A percentile compares a stretch with the other conserved stretches of the same genome.
phyloP scores from a whole-genome alignment of 192 early-diverging fungal species.

The Gamsiella multidivaricata region DNA sequence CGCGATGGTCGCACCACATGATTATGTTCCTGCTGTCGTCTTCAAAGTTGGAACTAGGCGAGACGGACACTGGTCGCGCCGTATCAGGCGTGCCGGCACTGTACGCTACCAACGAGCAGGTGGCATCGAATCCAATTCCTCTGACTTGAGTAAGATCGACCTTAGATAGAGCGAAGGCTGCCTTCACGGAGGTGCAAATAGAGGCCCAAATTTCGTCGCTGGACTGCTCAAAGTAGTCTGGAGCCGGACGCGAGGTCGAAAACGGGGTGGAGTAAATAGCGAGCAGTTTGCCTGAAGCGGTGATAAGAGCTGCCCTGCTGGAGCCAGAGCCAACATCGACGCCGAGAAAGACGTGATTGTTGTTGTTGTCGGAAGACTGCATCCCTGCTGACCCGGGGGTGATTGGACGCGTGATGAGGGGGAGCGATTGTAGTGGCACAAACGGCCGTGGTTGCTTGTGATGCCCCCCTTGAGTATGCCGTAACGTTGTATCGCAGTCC shows the following conservation, averaged over 20 bases:
- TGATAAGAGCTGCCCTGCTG: slow-evolving; percentile 64
- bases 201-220: slow-evolving; percentile 75
- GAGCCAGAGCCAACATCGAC: slow-evolving; percentile 59
- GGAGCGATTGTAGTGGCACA: background rate
- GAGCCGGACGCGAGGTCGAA: slow-evolving; percentile 55
- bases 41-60: slow-evolving; percentile 54
- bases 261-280: slow-evolving; percentile 60
- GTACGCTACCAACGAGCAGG: slow-evolving; percentile 76
- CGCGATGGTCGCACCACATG: slow-evolving; percentile 82
- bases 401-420: background rate
- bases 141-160: slow-evolving; percentile 54
- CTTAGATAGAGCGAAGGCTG: slow-evolving; percentile 43
- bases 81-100: slow-evolving; percentile 45
- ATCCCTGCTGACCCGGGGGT: slow-evolving; percentile 1
- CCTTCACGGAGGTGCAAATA: slow-evolving; percentile 58
- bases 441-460: background rate
- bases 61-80: slow-evolving; percentile 62
- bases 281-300: slow-evolving; percentile 58
- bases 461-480: too few relatives aligned
- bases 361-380: slow-evolving; percentile 3
- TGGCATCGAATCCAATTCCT: slow-evolving; percentile 82
- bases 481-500: too few relatives aligned
- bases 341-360: slow-evolving; percentile 38
- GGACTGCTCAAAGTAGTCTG: slow-evolving; percentile 74
- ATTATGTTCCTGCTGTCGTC: slow-evolving; percentile 69